Base-by-base conservation (phyloP, 192 early-diverging fungal species). In the Podila horticola region DNA sequence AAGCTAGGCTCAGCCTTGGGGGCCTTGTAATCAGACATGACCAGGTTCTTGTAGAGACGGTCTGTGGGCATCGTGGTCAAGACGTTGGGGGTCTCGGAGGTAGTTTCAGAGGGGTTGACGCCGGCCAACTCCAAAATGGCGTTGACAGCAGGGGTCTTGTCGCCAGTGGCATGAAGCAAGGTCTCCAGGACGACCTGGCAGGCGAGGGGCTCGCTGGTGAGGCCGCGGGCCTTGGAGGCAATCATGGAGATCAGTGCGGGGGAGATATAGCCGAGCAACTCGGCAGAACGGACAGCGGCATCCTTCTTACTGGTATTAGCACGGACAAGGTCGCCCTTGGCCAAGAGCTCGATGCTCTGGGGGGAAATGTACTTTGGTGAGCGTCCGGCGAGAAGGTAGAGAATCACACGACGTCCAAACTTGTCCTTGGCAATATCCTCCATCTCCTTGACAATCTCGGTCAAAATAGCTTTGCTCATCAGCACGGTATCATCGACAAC, bases 401-500 rank as follows among this genome's bases (percentile, higher is more conserved):
- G 84, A 66, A 94, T 84, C 36, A 96, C 90, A 67, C 93, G 90
- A 66, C 92, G 89, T 22, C 91, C 96, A 73, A 88, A 94, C 82
- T 92, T 91, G 84, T 97, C 88, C 60, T 84, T 75, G 69, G 91
- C 62, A 65, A 96, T 86, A 60, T 93, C 90, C 29, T 74, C 74
- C 71, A 87, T 77, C 62, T 79, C 72, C 73, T 89, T 89, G 50
- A 76, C 60, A 49, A 89, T 73, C 76, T 89, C 90, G 60, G 84
- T 74, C 60, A 98, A 69, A 65, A 98, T 87, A 29, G 91, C 82
- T 75, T 97, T 97, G 63, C 82, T 74, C 52, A 95, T 83, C 34
- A 96, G 84, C 30, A 96, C 94, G 15, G 97, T 99, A 83, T 99
- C 97, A 83, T 99, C 97, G 20, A 97, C 88, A 67, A 91, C 92